Conservation (phyloP, 148 eudicot genomes). For the Salicornia ramosissima region DNA sequence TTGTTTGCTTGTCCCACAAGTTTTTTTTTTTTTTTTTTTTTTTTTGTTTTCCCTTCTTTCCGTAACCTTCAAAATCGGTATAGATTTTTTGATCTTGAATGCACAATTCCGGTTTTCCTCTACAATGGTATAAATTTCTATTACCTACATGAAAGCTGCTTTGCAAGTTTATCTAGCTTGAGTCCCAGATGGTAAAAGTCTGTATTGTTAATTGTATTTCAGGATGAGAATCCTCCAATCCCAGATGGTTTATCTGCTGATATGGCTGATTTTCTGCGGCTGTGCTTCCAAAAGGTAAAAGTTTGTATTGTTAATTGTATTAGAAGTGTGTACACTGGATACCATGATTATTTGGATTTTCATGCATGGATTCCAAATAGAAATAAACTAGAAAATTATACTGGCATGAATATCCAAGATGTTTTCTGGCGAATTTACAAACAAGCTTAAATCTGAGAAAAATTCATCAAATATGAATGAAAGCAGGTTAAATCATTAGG, state of each 20-base stretch:
- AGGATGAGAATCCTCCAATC: conserved; percentile 98
- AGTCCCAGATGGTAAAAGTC: no score
- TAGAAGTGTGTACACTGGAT: not conserved
- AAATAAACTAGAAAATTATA: not conserved
- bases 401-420: not conserved
- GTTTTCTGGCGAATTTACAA: not conserved
- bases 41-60: no score
- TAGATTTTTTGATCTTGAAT: no score
- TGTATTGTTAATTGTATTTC: conserved; percentile 14
- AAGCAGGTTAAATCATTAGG: not conserved
- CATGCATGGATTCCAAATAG: not conserved
- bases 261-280: conserved; percentile 82
- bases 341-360: no score
- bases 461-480: not conserved
- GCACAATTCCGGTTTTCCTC: no score
- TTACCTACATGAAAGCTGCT: no score
- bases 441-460: not conserved
- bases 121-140: no score
- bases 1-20: no score
- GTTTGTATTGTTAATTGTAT: not conserved
- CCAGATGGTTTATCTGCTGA: conserved; percentile 90
- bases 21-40: no score
- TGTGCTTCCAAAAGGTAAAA: conserved; percentile 91
- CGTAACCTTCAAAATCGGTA: no score
- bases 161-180: no score